These are phyloP conservation scores for Beauveria sp. DNA, from an alignment of 2,329 filamentous ascomycete species.

Conservation along the genomic window DNA sequence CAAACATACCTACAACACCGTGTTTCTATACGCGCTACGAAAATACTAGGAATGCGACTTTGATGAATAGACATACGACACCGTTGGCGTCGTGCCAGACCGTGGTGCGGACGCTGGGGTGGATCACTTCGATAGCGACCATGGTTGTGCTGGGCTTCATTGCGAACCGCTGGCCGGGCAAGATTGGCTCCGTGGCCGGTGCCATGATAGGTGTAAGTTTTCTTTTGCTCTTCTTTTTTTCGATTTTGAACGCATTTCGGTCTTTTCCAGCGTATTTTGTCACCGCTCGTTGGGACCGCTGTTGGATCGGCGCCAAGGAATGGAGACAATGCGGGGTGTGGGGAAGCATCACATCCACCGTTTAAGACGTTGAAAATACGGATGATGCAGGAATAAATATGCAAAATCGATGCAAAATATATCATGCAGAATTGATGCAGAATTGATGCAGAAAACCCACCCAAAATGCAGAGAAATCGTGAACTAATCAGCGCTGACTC, in stretches of 20 bases:
- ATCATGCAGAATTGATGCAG: not conserved
- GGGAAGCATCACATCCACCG: not conserved
- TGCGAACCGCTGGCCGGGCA: slow-evolving; percentile 24
- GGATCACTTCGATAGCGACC: slow-evolving; percentile 24
- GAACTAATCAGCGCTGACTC: not conserved
- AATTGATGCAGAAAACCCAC: not conserved
- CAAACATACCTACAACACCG: too few relatives aligned
- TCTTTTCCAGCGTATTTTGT: too few relatives aligned
- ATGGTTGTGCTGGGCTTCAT: slow-evolving; percentile 26
- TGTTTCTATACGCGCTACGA: not conserved
- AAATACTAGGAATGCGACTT: not conserved
- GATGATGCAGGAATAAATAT: too few relatives aligned
- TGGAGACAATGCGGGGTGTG: slow-evolving; percentile 6
- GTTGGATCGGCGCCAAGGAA: slow-evolving; percentile 2
- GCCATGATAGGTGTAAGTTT: slow-evolving; percentile 26
- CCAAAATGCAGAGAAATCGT: not conserved
- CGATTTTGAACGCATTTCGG: not conserved
- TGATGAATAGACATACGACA: not conserved
- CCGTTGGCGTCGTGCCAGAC: slow-evolving; percentile 12
- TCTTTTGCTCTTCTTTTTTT: not conserved
- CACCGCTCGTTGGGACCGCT: not conserved
- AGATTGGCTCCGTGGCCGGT: slow-evolving; percentile 22
- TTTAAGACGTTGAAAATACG: too few relatives aligned
- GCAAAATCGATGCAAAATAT: not conserved
- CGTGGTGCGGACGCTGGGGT: slow-evolving; percentile 21